phyloP scores from a whole-genome alignment of 345 rosid genomes.

The Rhizophora apiculata region DNA sequence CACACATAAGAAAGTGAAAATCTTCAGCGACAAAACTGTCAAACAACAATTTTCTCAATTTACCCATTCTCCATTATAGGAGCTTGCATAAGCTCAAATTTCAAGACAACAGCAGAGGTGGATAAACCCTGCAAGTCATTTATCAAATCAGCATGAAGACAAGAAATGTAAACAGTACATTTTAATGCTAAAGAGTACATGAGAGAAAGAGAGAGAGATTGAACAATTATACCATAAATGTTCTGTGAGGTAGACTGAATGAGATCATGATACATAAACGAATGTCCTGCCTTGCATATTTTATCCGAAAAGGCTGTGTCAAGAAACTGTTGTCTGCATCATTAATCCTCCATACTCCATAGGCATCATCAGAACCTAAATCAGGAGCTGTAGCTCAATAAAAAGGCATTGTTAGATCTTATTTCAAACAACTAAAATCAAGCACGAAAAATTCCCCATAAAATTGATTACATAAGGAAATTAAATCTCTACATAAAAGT shows the following conservation, averaged over 20 bases:
- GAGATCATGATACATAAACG: constrained; percentile 72
- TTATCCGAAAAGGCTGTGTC: constrained; percentile 83
- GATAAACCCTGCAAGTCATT: constrained; percentile 49
- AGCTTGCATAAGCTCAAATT: constrained; percentile 92
- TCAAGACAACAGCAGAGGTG: constrained; percentile 73
- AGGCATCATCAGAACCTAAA: constrained; percentile 46
- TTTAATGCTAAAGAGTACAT: not conserved
- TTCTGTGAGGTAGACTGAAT: constrained; percentile 54
- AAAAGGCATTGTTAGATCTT: no score
- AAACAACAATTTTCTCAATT: constrained; percentile 20
- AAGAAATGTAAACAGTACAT: not conserved
- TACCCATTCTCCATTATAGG: constrained; percentile 52
- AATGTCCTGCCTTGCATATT: constrained; percentile 91
- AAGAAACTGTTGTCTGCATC: constrained; percentile 79
- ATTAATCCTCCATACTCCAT: constrained; percentile 83
- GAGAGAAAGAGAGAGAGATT: not conserved
- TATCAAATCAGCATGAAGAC: constrained; percentile 8
- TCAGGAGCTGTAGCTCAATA: constrained; percentile 52
- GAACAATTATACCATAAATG: constrained; percentile 47
- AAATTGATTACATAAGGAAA: not conserved
- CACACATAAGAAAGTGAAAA: not conserved
- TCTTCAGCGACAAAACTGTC: constrained; percentile 5
- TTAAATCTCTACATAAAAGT: not conserved
- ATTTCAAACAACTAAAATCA: not conserved
- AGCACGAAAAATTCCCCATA: not conserved